Percentiles rank a stretch among this genome's conserved stretches.
Conservation (phyloP, 345 rosid species). For the Theobroma cacao region DNA sequence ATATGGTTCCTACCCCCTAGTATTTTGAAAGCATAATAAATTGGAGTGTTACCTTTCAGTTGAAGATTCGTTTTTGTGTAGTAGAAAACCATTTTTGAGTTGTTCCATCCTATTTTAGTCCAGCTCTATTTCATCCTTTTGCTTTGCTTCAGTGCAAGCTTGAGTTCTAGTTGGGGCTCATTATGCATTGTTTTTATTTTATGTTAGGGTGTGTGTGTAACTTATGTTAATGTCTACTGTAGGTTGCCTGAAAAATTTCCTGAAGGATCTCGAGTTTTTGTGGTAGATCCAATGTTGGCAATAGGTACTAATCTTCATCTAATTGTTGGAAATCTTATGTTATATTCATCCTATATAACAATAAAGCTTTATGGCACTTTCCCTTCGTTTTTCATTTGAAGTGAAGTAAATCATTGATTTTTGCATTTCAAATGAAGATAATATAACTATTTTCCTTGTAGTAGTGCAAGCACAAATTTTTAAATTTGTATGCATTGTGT, state of each 20-base stretch:
- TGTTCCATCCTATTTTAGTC: neutral
- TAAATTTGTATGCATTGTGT: neutral
- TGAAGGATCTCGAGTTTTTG: constrained; percentile 62
- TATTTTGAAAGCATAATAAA: neutral
- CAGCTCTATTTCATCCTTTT: neutral
- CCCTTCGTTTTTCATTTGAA: neutral
- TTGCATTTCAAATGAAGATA: neutral
- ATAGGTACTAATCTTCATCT: constrained; percentile 51
- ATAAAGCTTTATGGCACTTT: neutral
- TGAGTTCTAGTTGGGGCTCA: neutral
- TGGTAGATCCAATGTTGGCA: constrained; percentile 90
- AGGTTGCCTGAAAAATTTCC: constrained; percentile 84
- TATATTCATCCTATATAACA: neutral
- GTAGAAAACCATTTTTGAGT: neutral
- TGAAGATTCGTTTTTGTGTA: neutral
- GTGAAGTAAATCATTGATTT: neutral
- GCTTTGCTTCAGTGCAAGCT: neutral
- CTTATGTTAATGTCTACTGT: constrained; percentile 12
- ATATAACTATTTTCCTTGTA: too few species aligned
- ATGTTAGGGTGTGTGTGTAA: neutral
- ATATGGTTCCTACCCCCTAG: neutral
- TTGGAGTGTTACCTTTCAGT: neutral
- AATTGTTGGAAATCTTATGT: neutral
- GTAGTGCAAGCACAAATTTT: neutral
- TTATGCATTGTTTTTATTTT: neutral